These are phyloP conservation scores for Chaetoceros tenuissimus DNA, from an alignment of 108 stramenopile species.

Conservation along the genomic window DNA sequence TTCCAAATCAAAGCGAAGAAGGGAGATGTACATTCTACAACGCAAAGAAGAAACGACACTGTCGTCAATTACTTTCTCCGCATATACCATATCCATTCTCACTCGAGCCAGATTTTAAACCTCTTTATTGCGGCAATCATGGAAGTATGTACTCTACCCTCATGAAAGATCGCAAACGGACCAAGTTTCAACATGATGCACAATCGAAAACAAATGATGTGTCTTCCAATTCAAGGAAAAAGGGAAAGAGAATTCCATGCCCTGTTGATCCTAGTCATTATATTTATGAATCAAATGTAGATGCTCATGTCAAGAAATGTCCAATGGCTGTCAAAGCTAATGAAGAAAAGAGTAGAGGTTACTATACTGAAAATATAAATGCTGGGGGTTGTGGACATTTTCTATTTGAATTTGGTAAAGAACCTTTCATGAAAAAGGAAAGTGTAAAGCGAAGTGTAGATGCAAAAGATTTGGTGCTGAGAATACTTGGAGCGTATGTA, in stretches of 20 bases:
- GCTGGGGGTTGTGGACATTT: slow-evolving; percentile 49
- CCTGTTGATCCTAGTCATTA: slow-evolving; percentile 76
- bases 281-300: slow-evolving; percentile 51
- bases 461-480: slow-evolving; percentile 28
- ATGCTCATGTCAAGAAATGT: slow-evolving; percentile 56
- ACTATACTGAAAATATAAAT: slow-evolving; percentile 51
- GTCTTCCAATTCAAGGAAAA: no score
- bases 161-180: slow-evolving; percentile 1
- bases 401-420: background rate
- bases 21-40: background rate
- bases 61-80: background rate
- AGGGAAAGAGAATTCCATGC: slow-evolving; percentile 72
- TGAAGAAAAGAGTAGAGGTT: slow-evolving; percentile 23
- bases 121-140: slow-evolving; percentile 39
- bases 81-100: background rate
- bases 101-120: slow-evolving; percentile 6
- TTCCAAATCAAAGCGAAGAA: no score
- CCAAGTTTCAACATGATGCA: background rate
- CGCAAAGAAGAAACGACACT: background rate
- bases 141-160: slow-evolving; percentile 10
- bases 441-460: background rate
- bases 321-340: slow-evolving; percentile 41
- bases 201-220: background rate
- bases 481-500: slow-evolving; percentile 46
- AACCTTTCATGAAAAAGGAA: background rate